These are phyloP conservation scores for Coprinopsis strossmayeri DNA, from an alignment of 768 basidiomycete genomes.

Conservation along the genomic window DNA sequence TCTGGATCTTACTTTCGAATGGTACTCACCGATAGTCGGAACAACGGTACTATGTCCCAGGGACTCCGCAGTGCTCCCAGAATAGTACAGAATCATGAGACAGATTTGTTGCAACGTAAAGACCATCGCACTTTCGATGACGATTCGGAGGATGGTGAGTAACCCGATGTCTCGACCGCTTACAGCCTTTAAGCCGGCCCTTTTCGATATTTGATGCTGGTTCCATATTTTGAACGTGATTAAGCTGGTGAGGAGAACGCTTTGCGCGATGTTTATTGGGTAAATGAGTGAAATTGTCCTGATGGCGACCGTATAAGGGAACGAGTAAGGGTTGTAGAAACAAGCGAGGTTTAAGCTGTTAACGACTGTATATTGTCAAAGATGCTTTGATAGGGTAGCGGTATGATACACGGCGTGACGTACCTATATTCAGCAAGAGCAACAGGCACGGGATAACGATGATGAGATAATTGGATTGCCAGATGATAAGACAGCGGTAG, in stretches of 20 bases:
- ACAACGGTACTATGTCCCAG: neutral
- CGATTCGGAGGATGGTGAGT: neutral
- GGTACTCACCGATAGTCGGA: slow-evolving; percentile 6
- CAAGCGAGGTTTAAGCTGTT: neutral
- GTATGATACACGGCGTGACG: too few species aligned
- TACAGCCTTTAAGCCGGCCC: neutral
- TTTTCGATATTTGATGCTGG: slow-evolving; percentile 9
- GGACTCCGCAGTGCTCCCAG: neutral
- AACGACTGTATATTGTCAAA: neutral
- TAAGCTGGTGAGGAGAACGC: slow-evolving; percentile 3
- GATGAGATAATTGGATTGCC: neutral
- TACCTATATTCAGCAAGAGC: slow-evolving; percentile 1
- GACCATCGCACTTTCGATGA: slow-evolving; percentile 6
- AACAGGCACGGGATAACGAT: neutral
- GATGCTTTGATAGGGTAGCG: too few species aligned
- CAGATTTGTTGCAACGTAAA: slow-evolving; percentile 1
- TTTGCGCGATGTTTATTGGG: slow-evolving; percentile 9
- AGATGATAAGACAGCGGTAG: slow-evolving; percentile 5
- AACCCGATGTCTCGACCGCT: too few species aligned
- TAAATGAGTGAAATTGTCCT: neutral
- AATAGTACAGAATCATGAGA: neutral
- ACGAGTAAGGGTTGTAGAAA: too few species aligned
- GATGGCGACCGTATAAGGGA: too few species aligned
- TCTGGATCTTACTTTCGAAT: neutral
- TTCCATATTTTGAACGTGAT: slow-evolving; percentile 12